Evolutionary conservation across 345 rosid genomes (phyloP).

Genomic region (Salix udensis): DNA sequence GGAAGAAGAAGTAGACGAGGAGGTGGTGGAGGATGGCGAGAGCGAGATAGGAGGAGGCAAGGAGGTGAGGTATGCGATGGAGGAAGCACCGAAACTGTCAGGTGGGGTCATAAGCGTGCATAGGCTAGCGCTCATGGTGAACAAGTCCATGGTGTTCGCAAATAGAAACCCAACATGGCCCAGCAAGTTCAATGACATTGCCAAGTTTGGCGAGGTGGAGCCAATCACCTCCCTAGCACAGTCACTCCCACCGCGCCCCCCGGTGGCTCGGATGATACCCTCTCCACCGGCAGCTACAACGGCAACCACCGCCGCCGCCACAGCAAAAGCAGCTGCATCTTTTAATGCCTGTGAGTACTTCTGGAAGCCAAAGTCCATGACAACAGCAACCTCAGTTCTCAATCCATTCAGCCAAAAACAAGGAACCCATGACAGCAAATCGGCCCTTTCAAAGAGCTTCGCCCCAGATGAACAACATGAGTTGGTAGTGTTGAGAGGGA

Average conservation of each 20-base stretch:
- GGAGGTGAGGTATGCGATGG: slow-evolving; percentile 24
- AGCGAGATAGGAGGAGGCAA: not conserved
- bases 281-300: slow-evolving; percentile 20
- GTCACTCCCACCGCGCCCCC: slow-evolving; percentile 58
- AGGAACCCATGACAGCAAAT: slow-evolving; percentile 9
- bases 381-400: not conserved
- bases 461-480: slow-evolving; percentile 25
- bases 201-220: slow-evolving; percentile 17
- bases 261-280: slow-evolving; percentile 38
- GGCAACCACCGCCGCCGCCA: slow-evolving; percentile 1
- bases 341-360: slow-evolving; percentile 65
- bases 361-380: slow-evolving; percentile 49
- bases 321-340: slow-evolving; percentile 29
- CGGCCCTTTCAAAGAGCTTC: slow-evolving; percentile 17
- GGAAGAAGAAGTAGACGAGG: slow-evolving; percentile 21
- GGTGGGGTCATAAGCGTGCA: slow-evolving; percentile 40
- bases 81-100: slow-evolving; percentile 34
- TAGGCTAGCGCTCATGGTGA: slow-evolving; percentile 49
- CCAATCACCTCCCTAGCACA: slow-evolving; percentile 38
- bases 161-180: slow-evolving; percentile 55
- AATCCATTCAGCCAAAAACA: slow-evolving; percentile 17
- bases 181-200: slow-evolving; percentile 24
- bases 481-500: slow-evolving; percentile 23
- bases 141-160: slow-evolving; percentile 44
- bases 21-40: slow-evolving; percentile 12